Percentiles rank a stretch among this genome's conserved stretches.
phyloP scores from a whole-genome alignment of 352 stramenopile species.

The Plasmopara viticola region DNA sequence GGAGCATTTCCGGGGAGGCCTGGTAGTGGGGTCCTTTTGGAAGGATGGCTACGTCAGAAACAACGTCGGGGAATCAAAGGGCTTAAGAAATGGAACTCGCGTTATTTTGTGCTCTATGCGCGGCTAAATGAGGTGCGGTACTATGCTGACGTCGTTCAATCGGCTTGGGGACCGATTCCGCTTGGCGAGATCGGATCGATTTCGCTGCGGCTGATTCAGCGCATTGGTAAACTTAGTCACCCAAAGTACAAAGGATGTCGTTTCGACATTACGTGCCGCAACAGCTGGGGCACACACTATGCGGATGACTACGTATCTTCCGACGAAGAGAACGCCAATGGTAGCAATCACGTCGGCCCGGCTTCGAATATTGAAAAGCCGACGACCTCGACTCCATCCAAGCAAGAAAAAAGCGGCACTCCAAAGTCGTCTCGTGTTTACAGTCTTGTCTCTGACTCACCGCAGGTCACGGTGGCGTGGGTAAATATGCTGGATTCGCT shows the following conservation, averaged over 20 bases:
- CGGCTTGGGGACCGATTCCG: conserved; percentile 67
- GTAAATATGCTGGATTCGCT: conserved; percentile 70
- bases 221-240: conserved; percentile 69
- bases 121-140: conserved; percentile 73
- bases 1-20: conserved; percentile 41
- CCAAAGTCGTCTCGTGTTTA: conserved; percentile 63
- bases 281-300: conserved; percentile 70
- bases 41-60: conserved; percentile 80
- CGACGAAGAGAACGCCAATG: conserved; percentile 55
- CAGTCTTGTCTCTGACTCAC: conserved; percentile 71
- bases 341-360: conserved; percentile 15
- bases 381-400: conserved; percentile 12
- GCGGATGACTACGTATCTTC: conserved; percentile 76
- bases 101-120: conserved; percentile 77
- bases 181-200: conserved; percentile 76
- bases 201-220: conserved; percentile 73
- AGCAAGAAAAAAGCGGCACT: conserved; percentile 46
- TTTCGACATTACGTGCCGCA: conserved; percentile 81
- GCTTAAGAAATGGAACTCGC: conserved; percentile 81
- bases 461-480: conserved; percentile 65
- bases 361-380: conserved; percentile 23
- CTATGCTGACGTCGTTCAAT: conserved; percentile 73
- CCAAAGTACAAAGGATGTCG: conserved; percentile 79
- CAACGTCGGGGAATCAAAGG: conserved; percentile 71
- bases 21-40: conserved; percentile 65